A percentile compares a stretch with the other conserved stretches of the same genome.
phyloP scores from a whole-genome alignment of 495 filamentous ascomycete genomes.

The Hamigera avellanea region DNA sequence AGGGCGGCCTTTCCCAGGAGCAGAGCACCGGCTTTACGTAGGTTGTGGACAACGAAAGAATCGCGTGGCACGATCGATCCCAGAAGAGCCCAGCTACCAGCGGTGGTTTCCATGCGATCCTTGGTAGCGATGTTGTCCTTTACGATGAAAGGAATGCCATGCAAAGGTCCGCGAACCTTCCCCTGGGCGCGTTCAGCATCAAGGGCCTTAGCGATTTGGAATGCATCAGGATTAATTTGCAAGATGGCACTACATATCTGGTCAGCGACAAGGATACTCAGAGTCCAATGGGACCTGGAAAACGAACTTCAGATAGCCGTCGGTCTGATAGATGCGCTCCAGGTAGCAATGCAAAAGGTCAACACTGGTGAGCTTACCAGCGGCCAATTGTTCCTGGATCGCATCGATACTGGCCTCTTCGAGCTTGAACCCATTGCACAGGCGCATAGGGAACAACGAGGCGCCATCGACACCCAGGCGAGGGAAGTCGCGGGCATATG shows the following conservation, averaged over 20 bases:
- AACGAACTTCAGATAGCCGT: constrained; percentile 49
- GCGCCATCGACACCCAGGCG: constrained; percentile 16
- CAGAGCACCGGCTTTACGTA: constrained; percentile 55
- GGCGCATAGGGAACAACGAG: constrained; percentile 45
- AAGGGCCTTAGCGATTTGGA: constrained; percentile 42
- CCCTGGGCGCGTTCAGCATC: constrained; percentile 48
- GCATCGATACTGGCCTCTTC: constrained; percentile 53
- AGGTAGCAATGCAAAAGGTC: constrained; percentile 42
- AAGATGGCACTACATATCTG: constrained; percentile 48
- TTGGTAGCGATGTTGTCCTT: constrained; percentile 67
- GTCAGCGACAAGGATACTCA: no score
- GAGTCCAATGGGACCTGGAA: no score
- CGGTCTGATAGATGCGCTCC: constrained; percentile 39
- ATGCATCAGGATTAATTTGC: constrained; percentile 50
- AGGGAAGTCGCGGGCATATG: constrained; percentile 34
- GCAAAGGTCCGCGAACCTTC: constrained; percentile 45
- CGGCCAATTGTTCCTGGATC: constrained; percentile 32
- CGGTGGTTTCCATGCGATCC: constrained; percentile 57
- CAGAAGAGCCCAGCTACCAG: constrained; percentile 45
- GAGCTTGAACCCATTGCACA: constrained; percentile 46
- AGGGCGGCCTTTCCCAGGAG: constrained; percentile 59
- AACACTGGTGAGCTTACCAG: constrained; percentile 33
- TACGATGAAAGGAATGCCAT: constrained; percentile 63
- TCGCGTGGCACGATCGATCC: constrained; percentile 56
- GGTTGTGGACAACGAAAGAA: constrained; percentile 44